Evolutionary conservation across 2,329 filamentous ascomycete species (phyloP), one percentile per base, ranked within the genome.

Genomic region (Colletotrichum acutatum): DNA sequence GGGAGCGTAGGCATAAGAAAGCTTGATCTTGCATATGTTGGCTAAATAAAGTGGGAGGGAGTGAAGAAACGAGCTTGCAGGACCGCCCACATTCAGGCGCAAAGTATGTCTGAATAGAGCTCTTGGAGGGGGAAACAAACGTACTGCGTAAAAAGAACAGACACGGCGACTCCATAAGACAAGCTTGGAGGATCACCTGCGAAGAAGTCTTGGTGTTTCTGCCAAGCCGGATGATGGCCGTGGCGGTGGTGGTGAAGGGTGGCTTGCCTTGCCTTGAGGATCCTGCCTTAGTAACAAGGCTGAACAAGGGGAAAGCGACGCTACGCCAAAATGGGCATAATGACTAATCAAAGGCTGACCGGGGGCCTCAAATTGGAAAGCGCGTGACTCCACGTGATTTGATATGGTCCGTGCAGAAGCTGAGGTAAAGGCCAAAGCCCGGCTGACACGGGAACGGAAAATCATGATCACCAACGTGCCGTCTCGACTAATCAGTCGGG

Each of bases 361-460:
- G 26, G 24, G 60, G 42, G 30, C 12, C 30, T 42, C 19, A n/a
- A 53, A 30, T 30, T 28, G 22, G 34, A 30, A 52, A 9, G 49
- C 22, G 6, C 34, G 30, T 32, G 32, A 32, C 16, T 12, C 66
- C 70, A 72, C 70, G 70, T 72, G 70, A 72, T 65, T 11, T 42
- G 2, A 7, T 5, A 16, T 22, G 66, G 26, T 56, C 66, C 49
- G 66, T 70, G 60, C 66, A 9, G 22, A 34, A 28, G 30, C 14
- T 65, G 53, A 12, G 11, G 32, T 34, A 54, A 22, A 56, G 53
- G 16, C 53, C 28, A 5, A 28, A 59, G 46, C 24, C 37, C 59
- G 70, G 59, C 57, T 60, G 53, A 14, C 53, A n/a, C 37, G 66
- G 66, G 32, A 56, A 61, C 9, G 49, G 37, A 30, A 52, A 22